Evolutionary conservation across 1,139 yeast species (phyloP).

Genomic region (Candida sojae): DNA sequence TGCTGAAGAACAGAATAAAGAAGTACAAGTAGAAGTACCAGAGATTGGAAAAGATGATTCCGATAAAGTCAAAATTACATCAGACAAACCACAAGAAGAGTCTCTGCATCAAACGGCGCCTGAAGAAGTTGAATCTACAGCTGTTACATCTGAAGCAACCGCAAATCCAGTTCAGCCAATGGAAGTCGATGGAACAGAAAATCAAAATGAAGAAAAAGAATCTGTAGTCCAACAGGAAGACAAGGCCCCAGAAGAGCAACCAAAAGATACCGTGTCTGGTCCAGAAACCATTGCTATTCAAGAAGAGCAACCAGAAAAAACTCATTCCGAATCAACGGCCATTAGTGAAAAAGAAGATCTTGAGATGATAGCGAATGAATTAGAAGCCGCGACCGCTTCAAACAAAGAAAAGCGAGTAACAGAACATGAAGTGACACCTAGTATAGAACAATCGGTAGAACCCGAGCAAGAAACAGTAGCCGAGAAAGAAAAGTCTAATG

Average conservation of each 20-base stretch:
- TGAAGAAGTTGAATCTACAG: too few relatives aligned
- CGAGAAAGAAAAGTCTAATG: constrained; percentile 10
- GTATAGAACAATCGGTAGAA: neutral
- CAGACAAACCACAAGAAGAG: neutral
- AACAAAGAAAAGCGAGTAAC: constrained; percentile 12
- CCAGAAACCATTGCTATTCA: neutral
- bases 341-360: constrained; percentile 18
- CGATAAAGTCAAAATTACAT: neutral
- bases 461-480: constrained; percentile 4
- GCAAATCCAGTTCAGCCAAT: neutral
- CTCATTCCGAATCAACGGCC: neutral
- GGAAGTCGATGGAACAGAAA: neutral
- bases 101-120: neutral
- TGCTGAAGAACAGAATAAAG: neutral
- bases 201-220: neutral
- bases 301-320: neutral
- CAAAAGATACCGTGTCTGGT: neutral
- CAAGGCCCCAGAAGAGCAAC: neutral
- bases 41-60: neutral
- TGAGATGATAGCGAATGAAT: constrained; percentile 20
- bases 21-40: neutral
- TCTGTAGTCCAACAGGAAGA: neutral
- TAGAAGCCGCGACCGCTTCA: constrained; percentile 19
- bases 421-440: constrained; percentile 17
- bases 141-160: neutral